Base-by-base conservation (phyloP, 345 rosid species). In the Lagerstroemia speciosa region DNA sequence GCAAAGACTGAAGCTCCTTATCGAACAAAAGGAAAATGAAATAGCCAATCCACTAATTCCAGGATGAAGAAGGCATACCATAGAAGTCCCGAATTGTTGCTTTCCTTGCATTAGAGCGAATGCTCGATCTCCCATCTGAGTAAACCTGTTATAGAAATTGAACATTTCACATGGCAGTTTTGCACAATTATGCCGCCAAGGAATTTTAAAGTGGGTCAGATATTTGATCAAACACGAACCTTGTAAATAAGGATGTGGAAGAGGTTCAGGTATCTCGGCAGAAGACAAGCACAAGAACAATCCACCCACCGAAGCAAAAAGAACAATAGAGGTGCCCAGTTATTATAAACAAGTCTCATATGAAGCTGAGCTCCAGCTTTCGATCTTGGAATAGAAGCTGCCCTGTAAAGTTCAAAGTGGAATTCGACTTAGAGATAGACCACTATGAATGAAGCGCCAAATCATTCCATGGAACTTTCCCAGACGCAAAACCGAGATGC, bases 51-150 rank as follows among this genome's bases (percentile, higher is more conserved):
- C 31, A 16, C 20, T 60, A 8, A 60, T 60, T 60, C 34, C 34
- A 11, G n/a, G 55, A 58, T 52, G 48, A 52, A 61, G n/a, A 50
- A 40, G 43, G 65, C 79, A 76, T 72, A 91, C 99, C 90, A 71
- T 93, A 93, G 79, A 93, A 93, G 19, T 93, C 97, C 73, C 82
- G 85, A 69, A 91, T 73, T 12, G 97, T 84, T 37, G 98, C 97
- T 75, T 91, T 93, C 78, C 98, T 89, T 76, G 92, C 96, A 65
- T 77, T 83, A 19, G 77, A 69, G 14, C 94, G 69, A 30, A 77
- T 66, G 32, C 71, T 81, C 53, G 83, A 78, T 71, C 82, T 74
- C 68, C 89, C 91, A 73, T 91, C 83, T 14, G 83, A 67, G 40
- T 84, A 80, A 36, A 86, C 94, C 98, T 93, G 78, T 34, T 61